Evolutionary conservation across 2,329 filamentous ascomycete species (phyloP).

Genomic region (Fusarium liriodendri): DNA sequence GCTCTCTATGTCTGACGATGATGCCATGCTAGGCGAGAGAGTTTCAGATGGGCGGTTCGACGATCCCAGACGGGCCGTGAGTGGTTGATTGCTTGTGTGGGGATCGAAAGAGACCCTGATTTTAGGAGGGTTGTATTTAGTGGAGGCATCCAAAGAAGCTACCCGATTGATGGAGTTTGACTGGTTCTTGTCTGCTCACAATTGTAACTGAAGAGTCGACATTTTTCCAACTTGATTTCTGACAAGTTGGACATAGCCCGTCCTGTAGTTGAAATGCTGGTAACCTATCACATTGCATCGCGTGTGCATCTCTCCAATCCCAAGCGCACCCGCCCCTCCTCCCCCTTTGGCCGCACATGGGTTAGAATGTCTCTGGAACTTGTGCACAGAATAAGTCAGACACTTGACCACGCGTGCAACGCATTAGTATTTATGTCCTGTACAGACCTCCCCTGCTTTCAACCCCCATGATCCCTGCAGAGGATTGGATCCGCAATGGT

Average conservation of each 20-base stretch:
- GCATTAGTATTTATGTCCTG: constrained; percentile 27
- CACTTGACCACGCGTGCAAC: neutral
- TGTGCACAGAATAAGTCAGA: constrained; percentile 14
- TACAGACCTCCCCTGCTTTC: neutral
- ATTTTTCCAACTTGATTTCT: neutral
- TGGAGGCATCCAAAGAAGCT: neutral
- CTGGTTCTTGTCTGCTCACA: neutral
- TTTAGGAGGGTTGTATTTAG: constrained; percentile 5
- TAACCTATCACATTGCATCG: constrained; percentile 16
- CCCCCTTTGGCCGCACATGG: constrained; percentile 16
- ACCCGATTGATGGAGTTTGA: neutral
- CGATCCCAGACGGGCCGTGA: neutral
- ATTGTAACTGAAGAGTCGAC: neutral
- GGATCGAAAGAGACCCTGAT: constrained; percentile 12
- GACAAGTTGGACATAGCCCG: neutral
- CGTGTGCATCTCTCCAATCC: constrained; percentile 30
- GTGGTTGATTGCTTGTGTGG: constrained; percentile 1
- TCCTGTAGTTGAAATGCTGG: constrained; percentile 15
- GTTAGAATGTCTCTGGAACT: neutral
- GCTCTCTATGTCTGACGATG: neutral
- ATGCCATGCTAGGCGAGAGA: constrained; percentile 7
- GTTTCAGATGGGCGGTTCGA: constrained; percentile 24
- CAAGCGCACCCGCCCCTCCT: constrained; percentile 31
- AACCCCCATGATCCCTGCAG: constrained; percentile 13
- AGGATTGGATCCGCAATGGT: constrained; percentile 26